Percentiles rank a stretch among this genome's conserved stretches.
Evolutionary conservation across 257 asterid genomes (phyloP).

Genomic region (Nicotiana otophora): DNA sequence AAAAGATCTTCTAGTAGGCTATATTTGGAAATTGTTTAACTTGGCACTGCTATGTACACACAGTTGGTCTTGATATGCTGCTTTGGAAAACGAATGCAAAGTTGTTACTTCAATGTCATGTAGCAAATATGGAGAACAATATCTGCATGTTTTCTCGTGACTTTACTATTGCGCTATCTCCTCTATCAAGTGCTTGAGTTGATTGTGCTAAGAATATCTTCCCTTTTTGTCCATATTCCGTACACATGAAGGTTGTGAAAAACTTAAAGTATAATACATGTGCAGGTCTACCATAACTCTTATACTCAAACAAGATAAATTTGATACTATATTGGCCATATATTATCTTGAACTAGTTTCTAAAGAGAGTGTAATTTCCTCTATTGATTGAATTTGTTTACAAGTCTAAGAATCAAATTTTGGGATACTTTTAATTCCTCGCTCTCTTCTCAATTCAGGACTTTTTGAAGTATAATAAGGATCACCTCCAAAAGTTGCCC

Average conservation of each 20-base stretch:
- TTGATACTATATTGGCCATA: background rate
- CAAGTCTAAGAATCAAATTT: background rate
- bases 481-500: slow-evolving; percentile 50
- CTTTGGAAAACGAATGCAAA: background rate
- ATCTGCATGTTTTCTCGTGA: background rate
- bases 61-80: background rate
- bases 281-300: background rate
- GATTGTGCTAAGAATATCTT: background rate
- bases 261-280: background rate
- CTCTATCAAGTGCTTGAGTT: background rate
- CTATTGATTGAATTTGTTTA: background rate
- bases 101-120: background rate
- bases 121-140: background rate
- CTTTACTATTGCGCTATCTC: background rate
- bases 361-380: background rate
- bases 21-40: background rate
- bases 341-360: background rate
- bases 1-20: background rate
- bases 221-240: background rate
- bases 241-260: background rate
- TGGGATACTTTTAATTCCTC: background rate
- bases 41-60: background rate
- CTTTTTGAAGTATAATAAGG: slow-evolving; percentile 65
- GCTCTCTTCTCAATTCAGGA: slow-evolving; percentile 41
- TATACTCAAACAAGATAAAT: background rate